Base-by-base conservation (phyloP, 179 eudicot genomes). In the Kewa caespitosa region DNA sequence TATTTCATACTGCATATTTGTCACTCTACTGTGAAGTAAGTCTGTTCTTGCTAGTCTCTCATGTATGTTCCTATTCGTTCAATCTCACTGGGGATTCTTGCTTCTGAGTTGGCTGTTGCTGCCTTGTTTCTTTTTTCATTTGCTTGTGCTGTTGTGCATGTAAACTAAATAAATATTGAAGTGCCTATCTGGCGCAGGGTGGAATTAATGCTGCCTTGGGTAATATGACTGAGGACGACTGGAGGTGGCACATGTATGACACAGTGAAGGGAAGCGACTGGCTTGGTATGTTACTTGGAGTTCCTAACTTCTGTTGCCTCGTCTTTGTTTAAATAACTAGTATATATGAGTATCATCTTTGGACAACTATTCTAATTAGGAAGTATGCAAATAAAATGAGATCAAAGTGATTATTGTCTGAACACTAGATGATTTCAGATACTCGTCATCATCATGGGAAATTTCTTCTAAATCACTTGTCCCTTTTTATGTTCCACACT, bases 231-330 rank as follows among this genome's bases (percentile, higher is more conserved):
- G 99, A 96, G 82, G 99, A 96, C 85, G 99, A 96, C 78, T 96
- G 99, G 99, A 90, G 99, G 83, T 96, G 99, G 99, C 99, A 96
- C 84, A 93, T 96, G 99, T 96, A 94, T 81, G 99, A 96, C 84
- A 96, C 99, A 2, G 99, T 96, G 30, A 96, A 96, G 80, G 99
- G 99, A 79, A 96, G 98, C 77, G 99, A 96, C 69, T 96, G 99
- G 99, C 81, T 96, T 75, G 99, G 99, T 96, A 69, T 25, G 79
- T 41, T 65, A 54, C 20, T 43, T 79, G 59, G 37, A 64, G 38
- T 3, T 34, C 57, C 61, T 66, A 7, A 76, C 48, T 31, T 57
- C 42, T 50, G 20, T 57, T 38, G 37, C 38, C 54, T 55, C 38
- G 4, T 6, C 2, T 15, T n/a, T 43, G 27, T 50, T 48, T 69